Percentiles rank a stretch among this genome's conserved stretches.
These are phyloP conservation scores for Aspergillus jensenii DNA, from an alignment of 2,329 filamentous ascomycete species.

Conservation along the genomic window DNA sequence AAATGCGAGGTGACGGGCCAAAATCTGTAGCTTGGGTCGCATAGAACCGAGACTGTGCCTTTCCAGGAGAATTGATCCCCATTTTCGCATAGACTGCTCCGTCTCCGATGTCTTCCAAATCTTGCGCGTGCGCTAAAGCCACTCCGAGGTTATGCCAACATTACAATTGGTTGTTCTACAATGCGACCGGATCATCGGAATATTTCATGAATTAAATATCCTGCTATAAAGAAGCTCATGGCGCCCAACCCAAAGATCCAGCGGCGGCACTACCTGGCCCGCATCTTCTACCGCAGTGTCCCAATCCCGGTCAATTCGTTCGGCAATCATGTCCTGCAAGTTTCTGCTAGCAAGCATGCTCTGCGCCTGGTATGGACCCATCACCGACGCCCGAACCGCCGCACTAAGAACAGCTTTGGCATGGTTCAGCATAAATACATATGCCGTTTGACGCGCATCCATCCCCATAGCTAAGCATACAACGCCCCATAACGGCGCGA, in stretches of 20 bases:
- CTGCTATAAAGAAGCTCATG: slow-evolving; percentile 66
- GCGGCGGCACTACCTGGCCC: slow-evolving; percentile 59
- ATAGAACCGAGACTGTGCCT: too few relatives aligned
- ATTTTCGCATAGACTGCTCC: too few relatives aligned
- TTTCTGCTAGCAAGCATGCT: slow-evolving; percentile 54
- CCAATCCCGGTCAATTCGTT: slow-evolving; percentile 51
- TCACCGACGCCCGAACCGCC: slow-evolving; percentile 61
- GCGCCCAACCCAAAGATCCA: slow-evolving; percentile 65
- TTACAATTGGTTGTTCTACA: too few relatives aligned
- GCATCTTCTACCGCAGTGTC: slow-evolving; percentile 53
- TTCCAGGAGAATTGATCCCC: too few relatives aligned
- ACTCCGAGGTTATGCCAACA: too few relatives aligned
- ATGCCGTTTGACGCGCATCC: slow-evolving; percentile 53
- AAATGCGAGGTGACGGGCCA: too few relatives aligned
- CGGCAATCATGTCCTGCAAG: slow-evolving; percentile 53
- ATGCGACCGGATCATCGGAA: background rate
- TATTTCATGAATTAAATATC: slow-evolving; percentile 63
- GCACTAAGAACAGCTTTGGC: slow-evolving; percentile 63
- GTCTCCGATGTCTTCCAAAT: too few relatives aligned
- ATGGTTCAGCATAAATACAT: slow-evolving; percentile 64
- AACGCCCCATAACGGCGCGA: slow-evolving; percentile 61
- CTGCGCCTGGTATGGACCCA: slow-evolving; percentile 67
- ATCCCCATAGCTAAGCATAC: slow-evolving; percentile 55
- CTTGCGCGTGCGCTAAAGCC: too few relatives aligned
- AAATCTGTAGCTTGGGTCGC: too few relatives aligned